Base-by-base conservation (phyloP, 331 rosid genomes). In the Dryas integrifolia region DNA sequence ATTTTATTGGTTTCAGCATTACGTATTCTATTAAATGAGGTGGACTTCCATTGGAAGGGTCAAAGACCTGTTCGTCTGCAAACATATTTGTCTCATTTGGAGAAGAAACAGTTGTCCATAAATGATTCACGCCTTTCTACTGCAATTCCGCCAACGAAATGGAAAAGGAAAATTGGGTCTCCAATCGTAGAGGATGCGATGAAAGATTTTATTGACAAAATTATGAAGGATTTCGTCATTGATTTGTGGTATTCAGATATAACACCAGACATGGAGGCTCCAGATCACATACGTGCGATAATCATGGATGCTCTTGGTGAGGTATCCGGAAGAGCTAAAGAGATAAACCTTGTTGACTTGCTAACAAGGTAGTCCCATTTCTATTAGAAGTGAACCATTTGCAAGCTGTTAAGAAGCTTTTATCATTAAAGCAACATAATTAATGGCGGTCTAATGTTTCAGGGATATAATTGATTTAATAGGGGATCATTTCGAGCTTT, bases 261-360 rank as follows among this genome's bases (percentile, higher is more conserved):
- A 58, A 88, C 98, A 57, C 88, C 97, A 0, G 99, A 95, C 74
- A 95, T 26, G 81, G 99, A 95, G 86, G 85, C 87, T 64, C 98
- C 99, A 1, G 92, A 70, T 58, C 98, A 88, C 14, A 86, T 90
- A 83, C 97, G 58, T 9, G 70, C 86, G 0, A 76, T 95, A 77
- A 78, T 95, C 77, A 90, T 92, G 99, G 97, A 95, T 49, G 99
- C 90, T 75, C 85, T 95, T 12, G 97, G 88, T 55, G 99, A 95
- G 82, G 80, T 95, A 45, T 87, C 96, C 0, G 88, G 77, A 51
- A 86, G 98, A 82, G 85, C 82, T 77, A 88, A 88, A 62, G 89
- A 87, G 75, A 81, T 95, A 60, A 95, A 95, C 83, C 89, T 95
- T 59, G 97, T 95, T 61, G 96, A 95, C 81, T 85, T 95, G 93